These are phyloP conservation scores for Dalechampia spathulata DNA, from an alignment of 441 rosid species.

Conservation along the genomic window DNA sequence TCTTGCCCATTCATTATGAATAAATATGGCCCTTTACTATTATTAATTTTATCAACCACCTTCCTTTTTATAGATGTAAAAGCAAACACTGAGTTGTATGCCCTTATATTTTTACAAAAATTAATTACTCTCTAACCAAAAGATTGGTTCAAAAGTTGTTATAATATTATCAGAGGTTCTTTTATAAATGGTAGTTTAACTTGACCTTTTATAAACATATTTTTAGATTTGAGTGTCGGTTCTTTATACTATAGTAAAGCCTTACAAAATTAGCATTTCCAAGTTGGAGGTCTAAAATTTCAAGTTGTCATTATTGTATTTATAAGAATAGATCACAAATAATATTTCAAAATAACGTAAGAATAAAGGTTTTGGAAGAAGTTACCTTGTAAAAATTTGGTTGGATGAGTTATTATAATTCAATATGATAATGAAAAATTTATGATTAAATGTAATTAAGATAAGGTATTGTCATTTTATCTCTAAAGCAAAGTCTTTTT, in stretches of 20 bases:
- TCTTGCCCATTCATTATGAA: not conserved
- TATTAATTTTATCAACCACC: not conserved
- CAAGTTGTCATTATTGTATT: too few species aligned
- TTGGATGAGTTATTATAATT: too few species aligned
- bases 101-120: not conserved
- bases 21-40: not conserved
- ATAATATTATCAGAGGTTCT: not conserved
- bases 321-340: too few species aligned
- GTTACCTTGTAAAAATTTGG: too few species aligned
- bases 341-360: too few species aligned
- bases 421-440: too few species aligned
- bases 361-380: too few species aligned
- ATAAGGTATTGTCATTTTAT: too few species aligned
- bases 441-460: too few species aligned
- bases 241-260: not conserved
- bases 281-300: not conserved
- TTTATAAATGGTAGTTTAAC: not conserved
- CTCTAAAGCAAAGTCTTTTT: too few species aligned
- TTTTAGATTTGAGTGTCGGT: not conserved
- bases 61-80: not conserved
- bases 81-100: not conserved
- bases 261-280: not conserved
- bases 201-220: not conserved
- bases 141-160: not conserved
- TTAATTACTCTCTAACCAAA: not conserved